These are phyloP conservation scores for Moricandia moricandioides DNA, from an alignment of 345 rosid species.

Conservation along the genomic window DNA sequence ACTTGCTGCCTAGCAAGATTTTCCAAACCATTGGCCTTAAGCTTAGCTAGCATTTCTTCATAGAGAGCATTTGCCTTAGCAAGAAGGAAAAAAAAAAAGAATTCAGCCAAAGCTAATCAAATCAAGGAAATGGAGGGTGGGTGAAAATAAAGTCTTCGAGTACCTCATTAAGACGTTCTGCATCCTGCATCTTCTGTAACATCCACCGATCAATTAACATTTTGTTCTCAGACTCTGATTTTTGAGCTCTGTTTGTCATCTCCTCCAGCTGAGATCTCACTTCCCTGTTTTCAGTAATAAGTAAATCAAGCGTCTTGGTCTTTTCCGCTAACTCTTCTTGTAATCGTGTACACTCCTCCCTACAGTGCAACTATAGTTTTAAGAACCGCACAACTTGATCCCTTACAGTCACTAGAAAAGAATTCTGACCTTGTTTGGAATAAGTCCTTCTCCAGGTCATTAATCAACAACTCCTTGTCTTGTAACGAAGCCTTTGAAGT, in stretches of 20 bases:
- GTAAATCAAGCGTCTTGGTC: conserved; percentile 57
- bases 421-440: conserved; percentile 50
- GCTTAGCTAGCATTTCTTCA: conserved; percentile 84
- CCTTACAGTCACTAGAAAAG: not conserved
- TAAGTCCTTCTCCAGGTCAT: conserved; percentile 52
- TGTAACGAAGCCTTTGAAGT: conserved; percentile 59
- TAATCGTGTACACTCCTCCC: conserved; percentile 62
- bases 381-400: conserved; percentile 3
- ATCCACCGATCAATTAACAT: conserved; percentile 93
- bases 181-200: conserved; percentile 97
- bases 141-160: not conserved
- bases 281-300: conserved; percentile 59
- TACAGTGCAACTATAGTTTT: conserved; percentile 25
- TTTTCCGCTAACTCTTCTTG: conserved; percentile 66
- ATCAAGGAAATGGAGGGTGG: not conserved
- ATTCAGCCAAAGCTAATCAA: not conserved
- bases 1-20: conserved; percentile 87
- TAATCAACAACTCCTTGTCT: conserved; percentile 61
- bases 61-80: conserved; percentile 79
- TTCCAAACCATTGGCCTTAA: conserved; percentile 86
- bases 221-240: conserved; percentile 86
- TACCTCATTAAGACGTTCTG: conserved; percentile 98
- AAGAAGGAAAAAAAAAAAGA: not conserved
- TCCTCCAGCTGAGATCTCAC: conserved; percentile 59
- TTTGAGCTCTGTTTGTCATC: conserved; percentile 60